Conservation (phyloP, 352 stramenopile species). For the Albugo laibachii region DNA sequence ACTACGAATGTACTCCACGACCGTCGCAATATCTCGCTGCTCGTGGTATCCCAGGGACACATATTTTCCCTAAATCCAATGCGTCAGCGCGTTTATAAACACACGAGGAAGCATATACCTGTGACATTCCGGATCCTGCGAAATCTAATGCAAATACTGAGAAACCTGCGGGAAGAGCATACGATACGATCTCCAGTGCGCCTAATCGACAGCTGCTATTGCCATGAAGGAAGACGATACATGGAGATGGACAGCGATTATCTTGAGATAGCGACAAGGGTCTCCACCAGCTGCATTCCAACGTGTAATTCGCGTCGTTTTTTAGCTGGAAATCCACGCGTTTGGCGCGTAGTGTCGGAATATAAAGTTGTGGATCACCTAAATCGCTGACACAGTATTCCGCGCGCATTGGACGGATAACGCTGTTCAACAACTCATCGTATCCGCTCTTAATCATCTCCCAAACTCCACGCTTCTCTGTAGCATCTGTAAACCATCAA, state of each 20-base stretch:
- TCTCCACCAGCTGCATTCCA: slow-evolving; percentile 80
- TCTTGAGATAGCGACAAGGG: slow-evolving; percentile 9
- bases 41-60: slow-evolving; percentile 70
- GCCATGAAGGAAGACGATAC: slow-evolving; percentile 65
- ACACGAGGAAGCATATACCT: slow-evolving; percentile 6
- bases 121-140: slow-evolving; percentile 42
- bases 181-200: slow-evolving; percentile 54
- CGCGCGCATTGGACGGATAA: slow-evolving; percentile 51
- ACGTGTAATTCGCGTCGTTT: slow-evolving; percentile 42
- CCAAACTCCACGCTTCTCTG: slow-evolving; percentile 38
- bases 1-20: slow-evolving; percentile 39
- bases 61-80: slow-evolving; percentile 31
- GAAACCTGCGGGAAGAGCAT: slow-evolving; percentile 54
- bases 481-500: background rate
- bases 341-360: slow-evolving; percentile 35
- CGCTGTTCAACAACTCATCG: slow-evolving; percentile 58
- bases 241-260: slow-evolving; percentile 16
- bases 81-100: background rate
- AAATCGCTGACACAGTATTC: slow-evolving; percentile 43
- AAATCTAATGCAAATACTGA: slow-evolving; percentile 74
- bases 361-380: slow-evolving; percentile 27
- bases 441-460: slow-evolving; percentile 68
- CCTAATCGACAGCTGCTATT: slow-evolving; percentile 66
- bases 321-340: slow-evolving; percentile 54
- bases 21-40: slow-evolving; percentile 43